Percentiles rank a stretch among this genome's conserved stretches.
Conservation (phyloP, 78 protist genomes). For the Blattamonas nauphoetae region DNA sequence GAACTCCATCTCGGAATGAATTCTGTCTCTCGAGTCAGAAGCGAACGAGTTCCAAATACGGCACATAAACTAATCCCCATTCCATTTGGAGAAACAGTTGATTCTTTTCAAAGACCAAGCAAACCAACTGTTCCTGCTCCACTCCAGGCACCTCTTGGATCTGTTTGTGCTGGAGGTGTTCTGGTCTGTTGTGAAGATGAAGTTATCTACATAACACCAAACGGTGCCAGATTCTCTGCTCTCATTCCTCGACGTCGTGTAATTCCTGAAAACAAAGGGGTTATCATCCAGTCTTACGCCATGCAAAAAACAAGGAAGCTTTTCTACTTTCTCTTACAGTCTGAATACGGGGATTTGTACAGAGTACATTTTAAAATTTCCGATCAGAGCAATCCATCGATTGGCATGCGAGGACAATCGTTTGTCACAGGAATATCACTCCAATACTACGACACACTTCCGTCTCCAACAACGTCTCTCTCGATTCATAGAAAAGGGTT, state of each 20-base stretch:
- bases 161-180: not conserved
- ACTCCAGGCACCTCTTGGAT: not conserved
- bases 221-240: not conserved
- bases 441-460: constrained; percentile 29
- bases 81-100: not conserved
- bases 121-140: not conserved
- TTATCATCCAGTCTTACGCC: not conserved
- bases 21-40: constrained; percentile 76
- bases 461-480: constrained; percentile 5
- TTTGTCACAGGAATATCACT: not conserved
- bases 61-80: constrained; percentile 54
- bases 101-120: too few species aligned
- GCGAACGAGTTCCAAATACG: constrained; percentile 47
- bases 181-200: not conserved
- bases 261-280: not conserved
- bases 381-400: constrained; percentile 5
- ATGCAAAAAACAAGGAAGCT: not conserved
- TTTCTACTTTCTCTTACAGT: constrained; percentile 82
- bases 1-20: constrained; percentile 95
- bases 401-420: not conserved
- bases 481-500: constrained; percentile 51
- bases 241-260: not conserved
- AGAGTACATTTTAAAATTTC: constrained; percentile 51
- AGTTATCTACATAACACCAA: not conserved
- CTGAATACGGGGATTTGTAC: constrained; percentile 85